phyloP scores from a whole-genome alignment of 352 stramenopile genomes.

The Globisporangium cederbergense region DNA sequence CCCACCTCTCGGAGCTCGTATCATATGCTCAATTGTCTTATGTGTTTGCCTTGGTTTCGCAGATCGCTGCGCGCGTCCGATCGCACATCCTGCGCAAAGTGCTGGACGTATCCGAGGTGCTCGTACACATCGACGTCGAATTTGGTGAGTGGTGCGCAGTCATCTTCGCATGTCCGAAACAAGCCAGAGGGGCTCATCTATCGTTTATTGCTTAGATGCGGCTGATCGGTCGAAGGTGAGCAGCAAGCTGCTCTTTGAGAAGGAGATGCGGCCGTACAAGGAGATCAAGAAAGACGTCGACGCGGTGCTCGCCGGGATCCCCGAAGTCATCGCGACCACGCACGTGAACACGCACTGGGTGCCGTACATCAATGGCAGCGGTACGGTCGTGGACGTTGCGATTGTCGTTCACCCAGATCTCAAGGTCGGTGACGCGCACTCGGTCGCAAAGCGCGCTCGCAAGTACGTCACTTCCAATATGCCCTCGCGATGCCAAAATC shows the following conservation, averaged over 20 bases:
- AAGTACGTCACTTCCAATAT: conserved; percentile 32
- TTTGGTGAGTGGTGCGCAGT: conserved; percentile 42
- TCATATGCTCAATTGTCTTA: neutral
- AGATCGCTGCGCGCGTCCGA: conserved; percentile 70
- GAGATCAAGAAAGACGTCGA: conserved; percentile 75
- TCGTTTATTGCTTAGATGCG: conserved; percentile 19
- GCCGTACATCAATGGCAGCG: conserved; percentile 50
- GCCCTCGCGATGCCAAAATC: too few species aligned
- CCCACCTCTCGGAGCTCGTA: neutral
- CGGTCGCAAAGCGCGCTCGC: conserved; percentile 65
- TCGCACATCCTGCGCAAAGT: conserved; percentile 65
- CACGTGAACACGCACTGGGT: conserved; percentile 85
- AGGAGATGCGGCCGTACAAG: conserved; percentile 66
- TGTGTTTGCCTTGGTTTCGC: neutral
- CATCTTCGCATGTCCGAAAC: neutral
- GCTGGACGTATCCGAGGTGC: conserved; percentile 80
- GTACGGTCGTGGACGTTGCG: conserved; percentile 72
- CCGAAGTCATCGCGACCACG: conserved; percentile 65
- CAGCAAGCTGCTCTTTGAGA: conserved; percentile 35
- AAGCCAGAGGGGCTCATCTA: neutral
- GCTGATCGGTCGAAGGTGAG: conserved; percentile 21
- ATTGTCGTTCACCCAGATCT: conserved; percentile 77
- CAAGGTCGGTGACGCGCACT: conserved; percentile 68
- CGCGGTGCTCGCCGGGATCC: conserved; percentile 53
- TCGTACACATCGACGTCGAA: conserved; percentile 84